phyloP scores from a whole-genome alignment of 2,329 filamentous ascomycete species.

The Penicillium occitanis region DNA sequence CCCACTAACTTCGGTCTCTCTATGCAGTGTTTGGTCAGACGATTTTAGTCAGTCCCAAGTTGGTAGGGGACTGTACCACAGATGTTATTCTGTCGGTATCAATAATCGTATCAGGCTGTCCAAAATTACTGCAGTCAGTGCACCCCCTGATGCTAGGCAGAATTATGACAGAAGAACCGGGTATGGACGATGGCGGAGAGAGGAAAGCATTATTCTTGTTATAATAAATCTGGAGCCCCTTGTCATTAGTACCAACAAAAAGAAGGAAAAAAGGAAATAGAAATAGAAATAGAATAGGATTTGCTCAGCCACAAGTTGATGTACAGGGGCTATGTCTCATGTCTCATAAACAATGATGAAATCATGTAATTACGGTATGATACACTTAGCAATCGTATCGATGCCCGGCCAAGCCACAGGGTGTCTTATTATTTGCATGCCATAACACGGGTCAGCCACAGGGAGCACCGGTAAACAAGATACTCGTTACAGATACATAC shows the following conservation, averaged over 20 bases:
- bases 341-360: background rate
- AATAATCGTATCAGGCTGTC: slow-evolving; percentile 5
- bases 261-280: background rate
- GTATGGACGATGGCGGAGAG: background rate
- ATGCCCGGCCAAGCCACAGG: background rate
- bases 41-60: background rate
- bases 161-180: background rate
- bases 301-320: slow-evolving; percentile 14
- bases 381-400: background rate
- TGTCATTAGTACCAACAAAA: background rate
- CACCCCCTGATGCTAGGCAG: background rate
- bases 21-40: background rate
- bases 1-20: slow-evolving; percentile 8
- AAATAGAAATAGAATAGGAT: slow-evolving; percentile 1
- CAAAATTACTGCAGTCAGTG: slow-evolving; percentile 7
- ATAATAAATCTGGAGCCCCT: background rate
- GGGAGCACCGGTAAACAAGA: background rate
- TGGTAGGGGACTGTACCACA: background rate
- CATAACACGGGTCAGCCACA: slow-evolving; percentile 8
- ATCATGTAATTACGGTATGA: background rate
- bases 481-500: slow-evolving; percentile 2
- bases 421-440: background rate
- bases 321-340: background rate
- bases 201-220: background rate
- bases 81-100: slow-evolving; percentile 3